Percentiles rank a stretch among this genome's conserved stretches.
Evolutionary conservation across 345 rosid species (phyloP).

Genomic region (Trapa incisa): DNA sequence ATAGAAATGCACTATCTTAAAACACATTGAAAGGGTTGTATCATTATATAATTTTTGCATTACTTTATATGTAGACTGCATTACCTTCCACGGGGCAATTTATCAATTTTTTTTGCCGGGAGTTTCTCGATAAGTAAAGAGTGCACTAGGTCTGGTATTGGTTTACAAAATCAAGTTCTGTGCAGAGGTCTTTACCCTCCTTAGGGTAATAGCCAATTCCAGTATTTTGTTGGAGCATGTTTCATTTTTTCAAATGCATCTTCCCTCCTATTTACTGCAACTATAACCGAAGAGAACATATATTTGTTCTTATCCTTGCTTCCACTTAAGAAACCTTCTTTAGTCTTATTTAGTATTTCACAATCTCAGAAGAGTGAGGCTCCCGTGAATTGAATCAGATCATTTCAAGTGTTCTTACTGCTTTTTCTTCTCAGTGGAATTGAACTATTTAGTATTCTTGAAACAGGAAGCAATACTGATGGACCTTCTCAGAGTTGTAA

Average conservation of each 20-base stretch:
- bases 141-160: neutral
- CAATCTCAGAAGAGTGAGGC: neutral
- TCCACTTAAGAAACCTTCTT: neutral
- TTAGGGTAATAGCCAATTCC: neutral
- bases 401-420: neutral
- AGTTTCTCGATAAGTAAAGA: neutral
- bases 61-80: neutral
- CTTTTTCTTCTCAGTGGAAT: neutral
- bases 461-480: slow-evolving; percentile 76
- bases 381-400: neutral
- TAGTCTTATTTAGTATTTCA: neutral
- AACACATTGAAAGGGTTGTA: no score
- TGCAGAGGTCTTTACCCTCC: no score
- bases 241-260: neutral
- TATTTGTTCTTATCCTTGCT: neutral
- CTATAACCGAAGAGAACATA: no score
- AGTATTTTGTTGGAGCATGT: neutral
- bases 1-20: no score
- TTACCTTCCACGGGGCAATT: neutral
- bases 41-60: no score
- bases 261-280: neutral
- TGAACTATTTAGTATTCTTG: slow-evolving; percentile 5
- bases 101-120: neutral
- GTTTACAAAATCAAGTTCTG: neutral
- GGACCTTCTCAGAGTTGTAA: slow-evolving; percentile 85